Evolutionary conservation across 2,329 filamentous ascomycete genomes (phyloP), one percentile per base, ranked within the genome.

Genomic region (Neofusicoccum kwambonambiense): DNA sequence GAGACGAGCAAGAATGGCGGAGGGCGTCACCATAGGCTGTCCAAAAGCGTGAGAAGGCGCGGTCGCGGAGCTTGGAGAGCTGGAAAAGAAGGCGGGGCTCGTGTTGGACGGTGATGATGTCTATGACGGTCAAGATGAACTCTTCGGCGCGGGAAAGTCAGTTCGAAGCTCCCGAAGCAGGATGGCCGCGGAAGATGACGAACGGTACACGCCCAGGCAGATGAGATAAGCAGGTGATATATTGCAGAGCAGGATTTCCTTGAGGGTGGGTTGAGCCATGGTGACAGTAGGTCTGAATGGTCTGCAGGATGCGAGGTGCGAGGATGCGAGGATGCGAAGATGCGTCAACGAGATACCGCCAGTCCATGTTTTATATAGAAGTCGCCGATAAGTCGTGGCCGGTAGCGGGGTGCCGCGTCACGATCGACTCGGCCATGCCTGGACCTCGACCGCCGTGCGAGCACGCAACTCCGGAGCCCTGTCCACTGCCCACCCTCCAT

Each of bases 31-130:
- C 76, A 49, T 76, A 74, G 37, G 71, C 60, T 7, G 67, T 74
- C 76, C 75, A 78, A 27, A 78, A 69, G 39, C 75, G 70, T 8
- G 74, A 73, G 57, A 77, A 78, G 54, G 71, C 70, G 64, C 71
- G 73, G 64, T 70, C 70, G 39, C 73, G 75, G 6, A 78, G 67
- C 7, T 68, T 66, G 13, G 70, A 71, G 42, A 76, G 57, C 34
- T 74, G 69, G 68, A 76, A 65, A 19, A 77, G 70, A 7, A 71
- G 64, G 37, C 67, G 63, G 4, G 74, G 75, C 31, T 68, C 67
- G 63, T 65, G 71, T 11, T 75, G 71, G 22, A 73, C 13, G 45
- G 75, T 71, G 35, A 73, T 62, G 42, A 71, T 68, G 68, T 76
- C 72, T 37, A 76, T 57, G 15, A 75, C 66, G 5, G 74, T 76